phyloP scores from a whole-genome alignment of 2,329 filamentous ascomycete species.

The Arthrobotrys sinensis region DNA sequence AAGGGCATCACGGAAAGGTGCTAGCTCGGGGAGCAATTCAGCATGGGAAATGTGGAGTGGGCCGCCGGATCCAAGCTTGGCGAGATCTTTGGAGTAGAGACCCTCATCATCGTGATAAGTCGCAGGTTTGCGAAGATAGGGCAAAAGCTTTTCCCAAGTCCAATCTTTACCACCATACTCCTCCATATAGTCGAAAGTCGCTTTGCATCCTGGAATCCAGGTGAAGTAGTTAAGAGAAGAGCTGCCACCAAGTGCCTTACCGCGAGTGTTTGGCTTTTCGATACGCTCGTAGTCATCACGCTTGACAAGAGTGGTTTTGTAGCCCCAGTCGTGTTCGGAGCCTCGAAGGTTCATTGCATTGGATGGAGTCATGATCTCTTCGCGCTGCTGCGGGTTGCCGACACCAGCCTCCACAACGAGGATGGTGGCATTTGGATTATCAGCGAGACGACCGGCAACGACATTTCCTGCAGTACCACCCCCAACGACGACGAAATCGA shows the following conservation, averaged over 20 bases:
- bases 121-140: constrained; percentile 69
- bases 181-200: constrained; percentile 61
- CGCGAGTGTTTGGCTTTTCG: constrained; percentile 74
- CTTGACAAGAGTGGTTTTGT: constrained; percentile 76
- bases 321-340: constrained; percentile 74
- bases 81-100: constrained; percentile 50
- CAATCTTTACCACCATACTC: constrained; percentile 71
- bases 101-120: constrained; percentile 73
- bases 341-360: constrained; percentile 72
- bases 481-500: constrained; percentile 68
- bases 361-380: constrained; percentile 73
- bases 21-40: constrained; percentile 66
- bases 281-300: constrained; percentile 74
- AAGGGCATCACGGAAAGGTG: constrained; percentile 68
- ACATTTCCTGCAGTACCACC: constrained; percentile 66
- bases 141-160: constrained; percentile 71
- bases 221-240: constrained; percentile 76
- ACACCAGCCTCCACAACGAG: constrained; percentile 66
- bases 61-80: constrained; percentile 46
- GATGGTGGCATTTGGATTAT: constrained; percentile 58
- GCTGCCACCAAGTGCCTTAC: constrained; percentile 75
- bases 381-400: constrained; percentile 70
- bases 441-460: constrained; percentile 66
- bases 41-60: constrained; percentile 62
- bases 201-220: constrained; percentile 74